A percentile compares a stretch with the other conserved stretches of the same genome.
Evolutionary conservation across 2,329 filamentous ascomycete genomes (phyloP).

Genomic region (Seiridium unicorne): DNA sequence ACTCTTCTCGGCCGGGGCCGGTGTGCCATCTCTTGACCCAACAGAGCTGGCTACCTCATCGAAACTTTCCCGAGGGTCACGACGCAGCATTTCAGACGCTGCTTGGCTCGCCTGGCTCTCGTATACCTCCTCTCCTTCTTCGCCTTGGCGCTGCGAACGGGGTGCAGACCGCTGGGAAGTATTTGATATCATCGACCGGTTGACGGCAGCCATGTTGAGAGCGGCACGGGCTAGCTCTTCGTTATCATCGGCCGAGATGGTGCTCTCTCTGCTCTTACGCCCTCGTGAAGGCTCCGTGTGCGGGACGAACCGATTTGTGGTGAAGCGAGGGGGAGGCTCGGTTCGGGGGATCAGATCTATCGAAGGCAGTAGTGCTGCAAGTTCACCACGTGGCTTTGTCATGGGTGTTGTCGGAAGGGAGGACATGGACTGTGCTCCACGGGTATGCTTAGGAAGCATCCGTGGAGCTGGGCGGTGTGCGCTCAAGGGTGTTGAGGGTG

Average conservation of each 20-base stretch:
- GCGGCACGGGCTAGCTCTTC: conserved; percentile 57
- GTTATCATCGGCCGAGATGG: conserved; percentile 69
- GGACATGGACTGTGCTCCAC: conserved; percentile 79
- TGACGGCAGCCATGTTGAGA: conserved; percentile 48
- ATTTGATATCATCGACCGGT: conserved; percentile 33
- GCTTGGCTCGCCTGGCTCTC: conserved; percentile 78
- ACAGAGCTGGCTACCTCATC: conserved; percentile 47
- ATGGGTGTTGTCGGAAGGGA: conserved; percentile 79
- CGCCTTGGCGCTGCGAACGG: conserved; percentile 26
- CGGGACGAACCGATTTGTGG: conserved; percentile 37
- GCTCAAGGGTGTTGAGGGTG: conserved; percentile 66
- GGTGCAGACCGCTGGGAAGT: conserved; percentile 20
- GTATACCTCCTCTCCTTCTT: conserved; percentile 60
- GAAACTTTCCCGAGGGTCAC: conserved; percentile 52
- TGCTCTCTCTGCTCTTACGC: conserved; percentile 78
- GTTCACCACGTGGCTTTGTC: conserved; percentile 45
- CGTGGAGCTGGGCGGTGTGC: conserved; percentile 43
- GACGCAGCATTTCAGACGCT: conserved; percentile 72
- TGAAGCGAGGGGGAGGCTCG: conserved; percentile 50
- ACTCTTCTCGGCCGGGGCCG: conserved; percentile 42
- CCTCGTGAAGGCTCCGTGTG: conserved; percentile 43
- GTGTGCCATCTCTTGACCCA: conserved; percentile 42
- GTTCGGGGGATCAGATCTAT: conserved; percentile 60
- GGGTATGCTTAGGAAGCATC: conserved; percentile 62
- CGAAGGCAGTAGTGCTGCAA: conserved; percentile 58